A percentile compares a stretch with the other conserved stretches of the same genome.
Evolutionary conservation across 352 stramenopile genomes (phyloP).

Genomic region (Globisporangium abappressorium): DNA sequence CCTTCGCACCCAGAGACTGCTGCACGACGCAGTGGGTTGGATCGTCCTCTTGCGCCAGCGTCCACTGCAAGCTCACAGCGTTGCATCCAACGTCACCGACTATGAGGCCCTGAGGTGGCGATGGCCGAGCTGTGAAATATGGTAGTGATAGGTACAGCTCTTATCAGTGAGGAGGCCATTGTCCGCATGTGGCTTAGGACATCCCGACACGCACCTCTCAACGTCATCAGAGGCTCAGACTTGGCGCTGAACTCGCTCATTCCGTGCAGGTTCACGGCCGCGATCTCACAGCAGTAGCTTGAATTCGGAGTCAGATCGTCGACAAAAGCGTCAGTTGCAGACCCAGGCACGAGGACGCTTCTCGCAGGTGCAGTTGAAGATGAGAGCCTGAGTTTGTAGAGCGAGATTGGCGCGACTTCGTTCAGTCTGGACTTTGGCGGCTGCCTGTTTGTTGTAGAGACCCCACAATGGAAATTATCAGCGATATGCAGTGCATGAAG

Average conservation of each 20-base stretch:
- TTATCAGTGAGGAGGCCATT: too few relatives aligned
- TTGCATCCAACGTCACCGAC: constrained; percentile 3
- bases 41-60: neutral
- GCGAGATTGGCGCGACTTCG: constrained; percentile 55
- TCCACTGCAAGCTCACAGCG: constrained; percentile 10
- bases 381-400: constrained; percentile 55
- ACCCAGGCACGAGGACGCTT: constrained; percentile 28
- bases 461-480: neutral
- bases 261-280: constrained; percentile 55
- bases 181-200: too few relatives aligned
- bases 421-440: constrained; percentile 30
- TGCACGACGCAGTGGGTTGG: constrained; percentile 22
- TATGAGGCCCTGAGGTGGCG: constrained; percentile 7
- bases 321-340: constrained; percentile 28
- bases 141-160: too few relatives aligned
- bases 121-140: constrained; percentile 22
- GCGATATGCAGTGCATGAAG: neutral
- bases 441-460: constrained; percentile 20
- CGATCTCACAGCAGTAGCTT: constrained; percentile 42
- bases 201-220: constrained; percentile 19
- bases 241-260: constrained; percentile 45
- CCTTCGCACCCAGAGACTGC: constrained; percentile 18
- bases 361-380: constrained; percentile 8
- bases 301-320: constrained; percentile 33
- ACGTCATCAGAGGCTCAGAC: constrained; percentile 30